Percentiles rank a stretch among this genome's conserved stretches.
These are phyloP conservation scores for Kodamaea fungicola DNA, from an alignment of 1,139 yeast species.

Conservation along the genomic window DNA sequence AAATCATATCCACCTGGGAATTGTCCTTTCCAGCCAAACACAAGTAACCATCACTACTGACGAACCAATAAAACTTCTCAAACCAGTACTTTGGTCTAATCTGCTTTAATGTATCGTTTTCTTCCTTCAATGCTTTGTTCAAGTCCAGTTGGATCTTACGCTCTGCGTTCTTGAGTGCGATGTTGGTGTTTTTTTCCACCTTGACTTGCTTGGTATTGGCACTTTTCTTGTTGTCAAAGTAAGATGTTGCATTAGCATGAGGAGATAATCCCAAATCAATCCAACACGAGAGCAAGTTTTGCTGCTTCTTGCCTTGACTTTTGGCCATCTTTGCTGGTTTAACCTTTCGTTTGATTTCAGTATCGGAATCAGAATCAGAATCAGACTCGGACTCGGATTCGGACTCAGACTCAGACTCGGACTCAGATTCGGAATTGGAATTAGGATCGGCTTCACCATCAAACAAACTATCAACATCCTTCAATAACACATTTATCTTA, in stretches of 20 bases:
- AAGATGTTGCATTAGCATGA: slow-evolving; percentile 85
- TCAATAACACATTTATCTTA: slow-evolving; percentile 59
- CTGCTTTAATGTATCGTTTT: slow-evolving; percentile 59
- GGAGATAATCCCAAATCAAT: slow-evolving; percentile 73
- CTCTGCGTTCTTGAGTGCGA: slow-evolving; percentile 85
- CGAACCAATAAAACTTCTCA: slow-evolving; percentile 92
- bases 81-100: slow-evolving; percentile 81
- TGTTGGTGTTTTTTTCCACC: slow-evolving; percentile 73
- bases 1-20: slow-evolving; percentile 79
- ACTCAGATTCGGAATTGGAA: slow-evolving; percentile 10
- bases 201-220: slow-evolving; percentile 79
- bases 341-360: slow-evolving; percentile 15
- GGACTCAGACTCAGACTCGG: slow-evolving; percentile 25
- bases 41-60: slow-evolving; percentile 82
- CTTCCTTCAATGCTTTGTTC: slow-evolving; percentile 61
- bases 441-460: slow-evolving; percentile 21
- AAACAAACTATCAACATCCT: slow-evolving; percentile 39
- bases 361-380: slow-evolving; percentile 32
- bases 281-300: slow-evolving; percentile 46
- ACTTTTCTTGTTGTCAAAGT: slow-evolving; percentile 72
- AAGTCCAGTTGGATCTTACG: slow-evolving; percentile 72
- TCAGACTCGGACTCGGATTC: slow-evolving; percentile 27
- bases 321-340: slow-evolving; percentile 7
- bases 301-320: slow-evolving; percentile 11
- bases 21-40: slow-evolving; percentile 85